These are phyloP conservation scores for Chlamydomonas sphaeroides DNA, from an alignment of 139 green algal genomes.

Conservation along the genomic window DNA sequence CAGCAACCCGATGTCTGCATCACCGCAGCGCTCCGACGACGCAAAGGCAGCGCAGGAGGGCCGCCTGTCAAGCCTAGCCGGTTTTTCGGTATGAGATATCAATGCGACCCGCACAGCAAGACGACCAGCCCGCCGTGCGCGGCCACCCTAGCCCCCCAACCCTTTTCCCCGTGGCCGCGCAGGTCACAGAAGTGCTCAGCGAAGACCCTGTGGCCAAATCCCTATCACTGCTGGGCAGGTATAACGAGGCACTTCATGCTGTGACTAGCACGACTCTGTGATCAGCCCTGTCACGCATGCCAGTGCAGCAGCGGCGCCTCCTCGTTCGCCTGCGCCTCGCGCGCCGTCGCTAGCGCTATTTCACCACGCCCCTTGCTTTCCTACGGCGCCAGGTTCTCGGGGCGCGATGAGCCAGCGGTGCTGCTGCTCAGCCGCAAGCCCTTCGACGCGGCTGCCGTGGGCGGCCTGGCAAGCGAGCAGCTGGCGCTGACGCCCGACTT, in stretches of 20 bases:
- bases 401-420: slow-evolving; percentile 29
- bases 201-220: slow-evolving; percentile 31
- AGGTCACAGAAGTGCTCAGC: slow-evolving; percentile 31
- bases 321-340: too few relatives aligned
- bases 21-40: too few relatives aligned
- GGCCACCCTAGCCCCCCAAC: too few relatives aligned
- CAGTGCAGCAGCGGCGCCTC: too few relatives aligned
- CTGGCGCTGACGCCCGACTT: slow-evolving; percentile 23
- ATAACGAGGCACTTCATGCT: too few relatives aligned
- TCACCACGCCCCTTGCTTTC: too few relatives aligned
- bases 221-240: slow-evolving; percentile 51
- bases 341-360: too few relatives aligned
- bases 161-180: not conserved
- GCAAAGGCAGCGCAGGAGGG: not conserved
- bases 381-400: slow-evolving; percentile 29
- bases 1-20: too few relatives aligned
- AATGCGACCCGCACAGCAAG: too few relatives aligned
- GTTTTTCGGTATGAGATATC: slow-evolving; percentile 21
- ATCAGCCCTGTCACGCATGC: too few relatives aligned
- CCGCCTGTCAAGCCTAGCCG: slow-evolving; percentile 1
- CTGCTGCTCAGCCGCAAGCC: slow-evolving; percentile 29
- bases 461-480: not conserved
- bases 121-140: too few relatives aligned
- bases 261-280: too few relatives aligned
- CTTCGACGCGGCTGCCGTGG: slow-evolving; percentile 28